Evolutionary conservation across 495 filamentous ascomycete species (phyloP).

Genomic region (Pyrenopolyporus hunteri): DNA sequence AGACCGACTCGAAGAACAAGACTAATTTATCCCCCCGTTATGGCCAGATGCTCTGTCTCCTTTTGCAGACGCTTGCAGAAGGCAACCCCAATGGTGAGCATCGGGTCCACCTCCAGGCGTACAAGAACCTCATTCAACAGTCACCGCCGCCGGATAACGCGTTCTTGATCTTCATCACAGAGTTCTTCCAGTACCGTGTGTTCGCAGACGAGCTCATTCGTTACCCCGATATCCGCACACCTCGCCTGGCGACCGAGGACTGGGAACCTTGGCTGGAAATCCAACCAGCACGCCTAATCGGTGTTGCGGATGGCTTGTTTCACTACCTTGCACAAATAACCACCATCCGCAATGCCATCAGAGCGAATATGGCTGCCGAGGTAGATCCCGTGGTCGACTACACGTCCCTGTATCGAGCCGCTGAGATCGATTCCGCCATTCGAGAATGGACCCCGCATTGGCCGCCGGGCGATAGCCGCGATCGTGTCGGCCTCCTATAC

Average conservation of each 20-base stretch:
- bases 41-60: conserved; percentile 76
- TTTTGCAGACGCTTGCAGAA: conserved; percentile 80
- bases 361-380: conserved; percentile 65
- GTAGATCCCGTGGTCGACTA: conserved; percentile 78
- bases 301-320: conserved; percentile 88
- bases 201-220: conserved; percentile 81
- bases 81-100: conserved; percentile 80
- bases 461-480: conserved; percentile 71
- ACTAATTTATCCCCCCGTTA: conserved; percentile 70
- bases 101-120: conserved; percentile 78
- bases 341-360: conserved; percentile 76
- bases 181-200: conserved; percentile 93
- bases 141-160: conserved; percentile 65
- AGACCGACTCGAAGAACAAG: conserved; percentile 50
- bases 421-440: conserved; percentile 78
- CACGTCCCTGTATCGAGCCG: conserved; percentile 72
- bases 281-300: conserved; percentile 76
- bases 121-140: conserved; percentile 69
- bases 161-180: conserved; percentile 81
- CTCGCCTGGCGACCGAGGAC: conserved; percentile 60
- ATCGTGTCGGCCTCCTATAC: conserved; percentile 80
- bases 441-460: conserved; percentile 77
- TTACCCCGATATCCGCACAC: conserved; percentile 60
- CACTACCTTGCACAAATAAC: conserved; percentile 81
- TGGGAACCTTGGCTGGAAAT: conserved; percentile 74